Base-by-base conservation (phyloP, 176 grass and related monocot genomes). In the Areca catechu region DNA sequence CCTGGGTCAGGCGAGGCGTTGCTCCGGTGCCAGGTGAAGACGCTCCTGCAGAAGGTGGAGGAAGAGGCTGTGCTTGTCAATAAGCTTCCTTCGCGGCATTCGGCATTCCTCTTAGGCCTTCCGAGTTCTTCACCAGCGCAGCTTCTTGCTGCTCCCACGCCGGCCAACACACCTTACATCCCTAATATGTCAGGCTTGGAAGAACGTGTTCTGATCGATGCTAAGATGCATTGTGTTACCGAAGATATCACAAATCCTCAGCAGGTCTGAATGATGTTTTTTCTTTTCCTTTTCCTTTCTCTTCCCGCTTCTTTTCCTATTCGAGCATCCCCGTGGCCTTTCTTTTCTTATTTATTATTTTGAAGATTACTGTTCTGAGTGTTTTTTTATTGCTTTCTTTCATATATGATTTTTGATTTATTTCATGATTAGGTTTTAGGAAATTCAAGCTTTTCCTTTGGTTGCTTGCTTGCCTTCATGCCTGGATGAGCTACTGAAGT, bases 21-120 rank as follows among this genome's bases (percentile, higher is more conserved):
- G 50, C 76, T 98, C 24, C 78, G 93, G 2, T 63, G 87, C 20
- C 93, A 98, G 76, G 87, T 98, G 65, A 85, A 84, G 78, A 87
- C 66, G 18, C 80, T 98, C 16, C 78, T 98, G 19, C 83, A 85
- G 71, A 92, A 92, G 69, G 78, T 98, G 60, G 62, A 92, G 50
- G 75, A 96, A 69, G 83, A 88, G 54, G 75, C 54, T 5, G 68
- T 50, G 64, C 48, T 70, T 16, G 62, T 57, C 48, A 14, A 67
- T 25, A 63, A 72, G 30, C 34, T 43, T 43, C 34, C 34, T 43
- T 12, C 34, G 34, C 10, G 34, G 7, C 34, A 14, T 43, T 3
- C 34, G 34, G 14, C 34, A 14, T 10, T 69, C 20, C 66, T 83
- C 15, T 70, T 78, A 24, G 73, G 81, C 53, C 37, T 88, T 50